Evolutionary conservation across 1,284 basidiomycete genomes (phyloP), one percentile per base, ranked within the genome.

Genomic region (Marasmius oreades): DNA sequence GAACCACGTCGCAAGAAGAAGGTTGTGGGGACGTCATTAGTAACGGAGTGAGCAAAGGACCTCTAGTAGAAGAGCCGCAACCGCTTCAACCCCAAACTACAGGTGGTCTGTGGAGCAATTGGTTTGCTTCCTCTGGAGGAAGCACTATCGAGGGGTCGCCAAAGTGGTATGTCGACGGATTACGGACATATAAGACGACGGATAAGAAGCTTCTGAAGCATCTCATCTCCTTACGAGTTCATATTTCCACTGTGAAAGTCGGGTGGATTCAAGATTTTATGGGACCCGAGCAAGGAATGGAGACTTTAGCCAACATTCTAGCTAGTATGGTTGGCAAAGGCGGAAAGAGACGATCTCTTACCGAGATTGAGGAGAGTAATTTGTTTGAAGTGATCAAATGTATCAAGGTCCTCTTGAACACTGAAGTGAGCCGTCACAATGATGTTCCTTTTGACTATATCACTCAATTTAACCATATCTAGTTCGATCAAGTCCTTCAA

Each of bases 261-360:
- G 73, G 78, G 0, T 95, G 92, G 85, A 86, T 94, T 46, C 77
- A 88, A 61, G 83, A 86, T 39, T 96, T 96, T 64, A 76, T 95
- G 1, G 69, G 70, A 1, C 70, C 74, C 0, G 82, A 83, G 61
- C 77, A 82, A 39, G 94, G 94, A 0, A 73, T 95, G 56, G 82
- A 85, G 47, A 79, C 75, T 1, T 69, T 95, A 2, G 81, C 80
- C 18, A 70, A 67, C 8, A 63, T 90, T 12, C 72, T 95, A 22
- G 75, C 78, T 20, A 68, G 73, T 20, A 69, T 91, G n/a, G 84
- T 88, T 22, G 80, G 77, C 34, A 85, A 83, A 63, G 79, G 78
- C 26, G 80, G 84, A 26, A 85, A 86, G 71, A 72, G 79, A 67
- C 81, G 77, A 62, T 70, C 66, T 36, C 66, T 88, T 28, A 79